These are phyloP conservation scores for Ogataea zsoltii DNA, from an alignment of 805 yeast genomes.

Conservation along the genomic window DNA sequence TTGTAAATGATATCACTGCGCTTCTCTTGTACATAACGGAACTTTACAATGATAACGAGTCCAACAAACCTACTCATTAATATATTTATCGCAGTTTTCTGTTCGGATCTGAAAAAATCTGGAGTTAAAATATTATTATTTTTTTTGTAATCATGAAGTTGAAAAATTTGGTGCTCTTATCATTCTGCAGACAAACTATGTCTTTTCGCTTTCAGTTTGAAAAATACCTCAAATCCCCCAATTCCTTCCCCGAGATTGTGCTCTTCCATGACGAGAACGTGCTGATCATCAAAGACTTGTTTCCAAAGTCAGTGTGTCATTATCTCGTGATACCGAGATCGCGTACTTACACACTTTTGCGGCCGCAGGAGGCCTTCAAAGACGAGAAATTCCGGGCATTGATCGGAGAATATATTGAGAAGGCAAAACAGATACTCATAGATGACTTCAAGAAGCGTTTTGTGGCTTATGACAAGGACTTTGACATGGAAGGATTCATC, in stretches of 20 bases:
- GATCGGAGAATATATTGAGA: constrained; percentile 37
- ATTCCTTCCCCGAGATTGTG: constrained; percentile 37
- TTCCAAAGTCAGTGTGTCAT: constrained; percentile 65
- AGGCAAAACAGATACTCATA: constrained; percentile 31
- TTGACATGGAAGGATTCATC: constrained; percentile 34
- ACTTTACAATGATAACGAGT: neutral
- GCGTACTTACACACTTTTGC: constrained; percentile 38
- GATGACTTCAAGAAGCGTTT: constrained; percentile 20
- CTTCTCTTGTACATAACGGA: constrained; percentile 5
- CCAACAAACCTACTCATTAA: neutral
- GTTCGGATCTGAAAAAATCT: too few species aligned
- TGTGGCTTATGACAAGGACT: constrained; percentile 10
- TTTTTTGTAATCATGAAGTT: too few species aligned
- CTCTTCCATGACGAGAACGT: constrained; percentile 51
- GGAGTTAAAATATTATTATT: neutral
- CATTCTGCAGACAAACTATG: constrained; percentile 40
- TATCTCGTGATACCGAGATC: constrained; percentile 60
- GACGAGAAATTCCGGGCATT: constrained; percentile 33
- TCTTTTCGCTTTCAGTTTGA: constrained; percentile 51
- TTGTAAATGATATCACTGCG: constrained; percentile 13
- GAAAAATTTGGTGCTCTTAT: neutral
- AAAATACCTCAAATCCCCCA: constrained; percentile 50
- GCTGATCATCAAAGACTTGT: constrained; percentile 58
- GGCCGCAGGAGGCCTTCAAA: constrained; percentile 54
- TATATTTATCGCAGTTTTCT: neutral